Evolutionary conservation across 176 grass and related monocot species (phyloP).

Genomic region (Triticum monococcum): DNA sequence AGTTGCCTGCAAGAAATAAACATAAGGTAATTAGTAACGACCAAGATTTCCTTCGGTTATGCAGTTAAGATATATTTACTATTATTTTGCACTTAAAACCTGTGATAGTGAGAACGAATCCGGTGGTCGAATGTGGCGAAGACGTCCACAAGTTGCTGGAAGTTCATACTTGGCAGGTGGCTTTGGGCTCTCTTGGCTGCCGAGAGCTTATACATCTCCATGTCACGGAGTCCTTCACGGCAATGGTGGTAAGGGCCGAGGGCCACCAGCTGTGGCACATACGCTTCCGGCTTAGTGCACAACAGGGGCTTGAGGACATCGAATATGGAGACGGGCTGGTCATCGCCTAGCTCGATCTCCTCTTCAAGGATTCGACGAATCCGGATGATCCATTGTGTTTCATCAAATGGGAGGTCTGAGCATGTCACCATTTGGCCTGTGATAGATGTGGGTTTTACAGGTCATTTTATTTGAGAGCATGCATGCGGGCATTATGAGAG

Average conservation of each 20-base stretch:
- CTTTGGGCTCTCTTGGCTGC: constrained; percentile 49
- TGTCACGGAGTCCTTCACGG: constrained; percentile 53
- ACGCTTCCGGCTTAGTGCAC: constrained; percentile 55
- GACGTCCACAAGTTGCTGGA: constrained; percentile 49
- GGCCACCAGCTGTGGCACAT: constrained; percentile 62
- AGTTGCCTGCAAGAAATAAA: constrained; percentile 46
- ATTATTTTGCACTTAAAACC: constrained; percentile 25
- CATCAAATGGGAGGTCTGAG: constrained; percentile 39
- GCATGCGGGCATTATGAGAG: not conserved
- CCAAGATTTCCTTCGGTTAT: not conserved
- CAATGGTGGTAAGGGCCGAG: constrained; percentile 83
- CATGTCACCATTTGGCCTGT: constrained; percentile 20
- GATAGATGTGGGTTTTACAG: not conserved
- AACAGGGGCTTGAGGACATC: constrained; percentile 64
- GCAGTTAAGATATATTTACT: not conserved
- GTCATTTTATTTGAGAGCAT: not conserved
- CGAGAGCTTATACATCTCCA: constrained; percentile 84
- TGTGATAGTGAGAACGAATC: constrained; percentile 77
- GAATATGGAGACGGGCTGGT: constrained; percentile 54
- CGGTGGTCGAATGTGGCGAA: constrained; percentile 48
- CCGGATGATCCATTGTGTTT: constrained; percentile 62
- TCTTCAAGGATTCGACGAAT: constrained; percentile 51
- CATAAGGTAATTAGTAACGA: not conserved
- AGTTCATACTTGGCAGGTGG: constrained; percentile 32
- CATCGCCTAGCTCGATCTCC: constrained; percentile 43